Evolutionary conservation across 2,329 filamentous ascomycete species (phyloP).

Genomic region (Beauveria varroae): DNA sequence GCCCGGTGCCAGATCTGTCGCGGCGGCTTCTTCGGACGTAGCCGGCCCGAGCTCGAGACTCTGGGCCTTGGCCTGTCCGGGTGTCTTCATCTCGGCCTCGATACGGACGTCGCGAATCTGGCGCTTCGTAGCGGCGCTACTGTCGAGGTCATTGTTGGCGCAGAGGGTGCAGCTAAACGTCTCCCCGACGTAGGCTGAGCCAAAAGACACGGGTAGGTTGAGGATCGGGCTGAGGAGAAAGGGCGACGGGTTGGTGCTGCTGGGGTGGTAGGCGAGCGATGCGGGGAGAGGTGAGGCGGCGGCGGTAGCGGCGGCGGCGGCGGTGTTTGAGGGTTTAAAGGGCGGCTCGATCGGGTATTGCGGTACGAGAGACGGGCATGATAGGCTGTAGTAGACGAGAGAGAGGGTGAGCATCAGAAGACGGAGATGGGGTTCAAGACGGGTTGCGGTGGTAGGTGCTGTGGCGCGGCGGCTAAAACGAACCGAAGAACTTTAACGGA

Average conservation of each 20-base stretch:
- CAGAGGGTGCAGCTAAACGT: conserved; percentile 91
- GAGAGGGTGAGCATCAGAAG: too few species aligned
- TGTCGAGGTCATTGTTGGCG: conserved; percentile 72
- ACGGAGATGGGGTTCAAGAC: not conserved
- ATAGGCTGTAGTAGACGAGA: conserved; percentile 53
- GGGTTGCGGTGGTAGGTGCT: not conserved
- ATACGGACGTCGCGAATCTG: conserved; percentile 70
- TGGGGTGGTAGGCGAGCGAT: conserved; percentile 61
- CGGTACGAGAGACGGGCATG: conserved; percentile 67
- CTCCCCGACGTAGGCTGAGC: conserved; percentile 91
- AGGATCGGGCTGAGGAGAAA: conserved; percentile 59
- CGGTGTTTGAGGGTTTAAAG: conserved; percentile 32
- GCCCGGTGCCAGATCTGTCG: conserved; percentile 48
- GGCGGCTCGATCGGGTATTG: conserved; percentile 56
- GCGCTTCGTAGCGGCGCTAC: not conserved
- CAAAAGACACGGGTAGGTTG: conserved; percentile 84
- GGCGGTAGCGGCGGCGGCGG: conserved; percentile 26
- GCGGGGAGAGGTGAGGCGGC: conserved; percentile 41
- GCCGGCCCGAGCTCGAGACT: conserved; percentile 53
- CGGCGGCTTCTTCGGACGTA: not conserved
- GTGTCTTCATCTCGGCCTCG: conserved; percentile 92
- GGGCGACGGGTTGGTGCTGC: conserved; percentile 41
- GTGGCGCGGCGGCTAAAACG: conserved; percentile 11
- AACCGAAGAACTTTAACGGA: conserved; percentile 71
- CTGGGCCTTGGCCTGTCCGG: conserved; percentile 49